A percentile compares a stretch with the other conserved stretches of the same genome.
phyloP scores from a whole-genome alignment of 2,329 filamentous ascomycete species.

The Xylaria sp. region DNA sequence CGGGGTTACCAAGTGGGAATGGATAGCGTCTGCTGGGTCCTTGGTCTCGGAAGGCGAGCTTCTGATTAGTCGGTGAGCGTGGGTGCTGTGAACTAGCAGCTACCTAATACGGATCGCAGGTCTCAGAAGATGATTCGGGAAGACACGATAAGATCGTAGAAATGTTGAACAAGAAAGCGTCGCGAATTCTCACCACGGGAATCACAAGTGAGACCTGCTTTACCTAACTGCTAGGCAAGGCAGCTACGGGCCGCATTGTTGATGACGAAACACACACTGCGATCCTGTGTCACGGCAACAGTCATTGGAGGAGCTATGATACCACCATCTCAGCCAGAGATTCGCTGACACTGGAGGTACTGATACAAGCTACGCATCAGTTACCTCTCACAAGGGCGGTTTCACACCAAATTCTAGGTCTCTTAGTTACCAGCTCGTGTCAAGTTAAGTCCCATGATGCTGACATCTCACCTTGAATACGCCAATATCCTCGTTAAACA shows the following conservation, averaged over 20 bases:
- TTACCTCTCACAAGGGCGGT: not conserved
- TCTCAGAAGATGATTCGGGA: not conserved
- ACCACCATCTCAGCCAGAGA: not conserved
- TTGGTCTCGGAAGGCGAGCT: constrained; percentile 1
- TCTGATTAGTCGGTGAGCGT: constrained; percentile 10
- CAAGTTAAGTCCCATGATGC: not conserved
- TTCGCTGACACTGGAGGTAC: not conserved
- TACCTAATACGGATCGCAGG: not conserved
- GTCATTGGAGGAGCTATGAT: not conserved
- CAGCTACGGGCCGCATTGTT: constrained; percentile 9
- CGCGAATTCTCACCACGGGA: no score
- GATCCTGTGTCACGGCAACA: no score
- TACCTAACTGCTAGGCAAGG: constrained; percentile 4
- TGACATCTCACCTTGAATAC: not conserved
- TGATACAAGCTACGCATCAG: not conserved
- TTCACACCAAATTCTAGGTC: not conserved
- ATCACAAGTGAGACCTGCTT: no score
- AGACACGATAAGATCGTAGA: not conserved
- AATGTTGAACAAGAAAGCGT: not conserved
- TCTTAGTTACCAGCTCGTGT: not conserved
- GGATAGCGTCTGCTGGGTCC: constrained; percentile 6
- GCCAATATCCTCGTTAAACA: not conserved
- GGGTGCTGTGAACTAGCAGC: not conserved
- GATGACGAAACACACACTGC: constrained; percentile 16
- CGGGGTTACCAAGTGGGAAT: not conserved